Base-by-base conservation (phyloP, 2,329 filamentous ascomycete species). In the Gliomastix tumulicola region DNA sequence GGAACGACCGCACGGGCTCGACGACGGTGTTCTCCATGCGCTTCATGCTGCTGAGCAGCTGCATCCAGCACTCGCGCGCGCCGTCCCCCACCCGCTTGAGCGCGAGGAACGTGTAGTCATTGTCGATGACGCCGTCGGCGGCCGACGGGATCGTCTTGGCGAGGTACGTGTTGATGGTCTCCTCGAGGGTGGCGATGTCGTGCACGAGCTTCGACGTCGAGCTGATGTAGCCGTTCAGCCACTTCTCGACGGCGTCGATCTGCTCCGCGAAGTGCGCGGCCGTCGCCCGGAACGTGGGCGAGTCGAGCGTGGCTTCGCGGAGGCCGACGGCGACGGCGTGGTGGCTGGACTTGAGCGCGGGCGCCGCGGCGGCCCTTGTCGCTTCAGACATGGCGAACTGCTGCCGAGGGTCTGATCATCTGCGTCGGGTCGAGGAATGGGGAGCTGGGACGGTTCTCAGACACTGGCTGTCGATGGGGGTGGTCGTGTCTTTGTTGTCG, bases 231-330 rank as follows among this genome's bases (percentile, higher is more conserved):
- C 64, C 65, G 30, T 74, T 88, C 21, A 98, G 84, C 92, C 92
- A 98, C 71, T 78, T 80, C 62, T 97, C 92, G 41, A 97, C 76
- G 38, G 79, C 74, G 46, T 97, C 92, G 51, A 95, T 78, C 65
- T 98, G 90, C 46, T 97, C 92, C 44, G 79, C 75, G 55, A 95
- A 95, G 64, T 96, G 88, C 32, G 84, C 66, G 30, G 87, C 78
- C 17, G 86, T 86, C 32, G 89, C 87, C 46, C 92, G 87, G 60
- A 97, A 97, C 23, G 89, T 94, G 19, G 92, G 92, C 27, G 89
- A 96, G 63, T 98, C 92, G 65, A 97, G 84, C 16, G 88, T 85
- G 35, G 92, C 92, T 74, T 98, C 92, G 65, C 90, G 92, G 49
- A 97, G 74, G 42, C 82, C 81, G 23, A 97, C 89, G 31, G 92